These are phyloP conservation scores for Kregervanrija delftensis DNA, from an alignment of 805 yeast genomes.

Conservation along the genomic window DNA sequence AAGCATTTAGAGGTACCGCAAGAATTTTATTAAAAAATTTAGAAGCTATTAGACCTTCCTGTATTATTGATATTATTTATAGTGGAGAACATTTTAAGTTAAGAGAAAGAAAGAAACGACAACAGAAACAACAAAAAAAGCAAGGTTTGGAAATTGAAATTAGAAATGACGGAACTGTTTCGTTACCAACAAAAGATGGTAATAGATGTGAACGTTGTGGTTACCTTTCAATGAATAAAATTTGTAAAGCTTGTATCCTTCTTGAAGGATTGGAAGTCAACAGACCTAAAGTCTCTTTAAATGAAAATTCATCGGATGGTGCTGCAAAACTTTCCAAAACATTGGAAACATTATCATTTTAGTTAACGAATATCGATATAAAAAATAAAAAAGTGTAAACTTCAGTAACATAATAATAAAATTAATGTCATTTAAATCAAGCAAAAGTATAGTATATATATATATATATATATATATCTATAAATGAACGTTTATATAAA, in stretches of 20 bases:
- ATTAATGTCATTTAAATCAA: not conserved
- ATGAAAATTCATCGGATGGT: conserved; percentile 45
- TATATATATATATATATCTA: not conserved
- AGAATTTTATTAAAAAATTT: conserved; percentile 84
- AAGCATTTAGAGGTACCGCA: conserved; percentile 97
- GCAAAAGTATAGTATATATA: not conserved
- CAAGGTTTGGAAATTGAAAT: conserved; percentile 39
- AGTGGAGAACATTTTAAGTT: conserved; percentile 85
- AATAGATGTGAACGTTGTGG: conserved; percentile 86
- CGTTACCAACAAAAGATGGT: conserved; percentile 44
- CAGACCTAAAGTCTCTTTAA: conserved; percentile 60
- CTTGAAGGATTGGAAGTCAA: conserved; percentile 76
- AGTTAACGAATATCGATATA: conserved; percentile 5
- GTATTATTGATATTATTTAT: conserved; percentile 89
- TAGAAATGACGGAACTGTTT: conserved; percentile 56
- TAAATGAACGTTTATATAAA: conserved; percentile 45
- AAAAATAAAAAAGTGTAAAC: not conserved
- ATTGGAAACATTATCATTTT: conserved; percentile 61
- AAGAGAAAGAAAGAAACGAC: conserved; percentile 46
- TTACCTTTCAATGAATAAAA: conserved; percentile 76
- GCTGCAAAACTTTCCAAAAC: conserved; percentile 57
- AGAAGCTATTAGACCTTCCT: conserved; percentile 85
- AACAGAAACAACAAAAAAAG: conserved; percentile 32
- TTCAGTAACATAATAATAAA: not conserved
- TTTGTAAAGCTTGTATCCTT: conserved; percentile 90